Evolutionary conservation across 352 stramenopile species (phyloP).

Genomic region (Phytophthora vignae): DNA sequence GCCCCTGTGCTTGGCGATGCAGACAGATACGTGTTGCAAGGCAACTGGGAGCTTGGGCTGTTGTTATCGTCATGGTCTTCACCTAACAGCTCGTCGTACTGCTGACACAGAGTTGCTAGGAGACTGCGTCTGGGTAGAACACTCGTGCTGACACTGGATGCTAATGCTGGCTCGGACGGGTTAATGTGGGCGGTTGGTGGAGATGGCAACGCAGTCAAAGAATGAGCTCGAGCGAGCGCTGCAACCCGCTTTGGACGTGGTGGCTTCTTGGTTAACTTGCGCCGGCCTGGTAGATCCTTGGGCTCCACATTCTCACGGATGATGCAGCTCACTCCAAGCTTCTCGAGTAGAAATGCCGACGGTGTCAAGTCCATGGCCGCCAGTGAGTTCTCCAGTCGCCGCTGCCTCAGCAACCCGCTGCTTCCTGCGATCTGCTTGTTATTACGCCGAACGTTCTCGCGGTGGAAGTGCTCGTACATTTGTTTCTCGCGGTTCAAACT

Average conservation of each 20-base stretch:
- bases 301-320: constrained; percentile 48
- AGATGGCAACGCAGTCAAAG: constrained; percentile 28
- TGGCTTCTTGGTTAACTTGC: constrained; percentile 38
- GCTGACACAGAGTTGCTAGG: constrained; percentile 34
- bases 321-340: constrained; percentile 67
- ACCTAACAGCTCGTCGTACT: constrained; percentile 52
- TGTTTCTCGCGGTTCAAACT: constrained; percentile 78
- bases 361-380: constrained; percentile 62
- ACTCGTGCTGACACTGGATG: constrained; percentile 45
- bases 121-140: constrained; percentile 27
- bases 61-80: constrained; percentile 38
- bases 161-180: constrained; percentile 27
- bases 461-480: constrained; percentile 80
- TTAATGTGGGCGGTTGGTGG: constrained; percentile 1
- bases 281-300: constrained; percentile 7
- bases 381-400: constrained; percentile 40
- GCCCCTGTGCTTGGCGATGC: constrained; percentile 1
- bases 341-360: constrained; percentile 74
- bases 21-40: not conserved
- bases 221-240: constrained; percentile 30
- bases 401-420: constrained; percentile 43
- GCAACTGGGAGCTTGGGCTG: not conserved
- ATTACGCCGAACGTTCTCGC: constrained; percentile 65
- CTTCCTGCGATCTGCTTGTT: constrained; percentile 54
- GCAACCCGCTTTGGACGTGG: constrained; percentile 27